phyloP scores from a whole-genome alignment of 345 rosid species.

The Conringia planisiliqua region DNA sequence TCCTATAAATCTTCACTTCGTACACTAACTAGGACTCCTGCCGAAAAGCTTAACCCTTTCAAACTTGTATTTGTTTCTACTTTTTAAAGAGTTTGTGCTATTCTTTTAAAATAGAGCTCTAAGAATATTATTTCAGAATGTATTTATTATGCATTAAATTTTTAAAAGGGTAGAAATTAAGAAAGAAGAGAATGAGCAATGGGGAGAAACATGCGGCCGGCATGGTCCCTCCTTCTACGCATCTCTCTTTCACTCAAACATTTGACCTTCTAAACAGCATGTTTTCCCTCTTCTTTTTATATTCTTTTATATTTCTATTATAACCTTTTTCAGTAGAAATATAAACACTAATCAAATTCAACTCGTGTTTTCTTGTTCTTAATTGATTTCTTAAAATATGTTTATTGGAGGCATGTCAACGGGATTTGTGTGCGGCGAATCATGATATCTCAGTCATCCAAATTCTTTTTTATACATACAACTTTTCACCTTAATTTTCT shows the following conservation, averaged over 20 bases:
- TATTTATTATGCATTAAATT: neutral
- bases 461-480: neutral
- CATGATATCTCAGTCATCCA: neutral
- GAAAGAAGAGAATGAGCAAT: conserved; percentile 1
- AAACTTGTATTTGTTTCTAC: neutral
- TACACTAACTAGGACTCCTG: neutral
- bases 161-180: neutral
- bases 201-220: conserved; percentile 16
- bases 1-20: too few relatives aligned
- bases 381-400: neutral
- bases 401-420: conserved; percentile 13
- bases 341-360: neutral
- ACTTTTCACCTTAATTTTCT: neutral
- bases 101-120: neutral
- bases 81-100: neutral
- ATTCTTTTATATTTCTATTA: neutral
- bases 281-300: neutral
- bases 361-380: neutral
- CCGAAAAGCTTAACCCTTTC: neutral
- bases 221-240: conserved; percentile 15
- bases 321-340: neutral
- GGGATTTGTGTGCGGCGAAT: neutral
- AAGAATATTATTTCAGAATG: neutral
- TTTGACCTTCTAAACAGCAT: conserved; percentile 16
- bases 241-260: neutral